Percentiles rank a stretch among this genome's conserved stretches.
These are phyloP conservation scores for Arabidopsis suecica DNA, from an alignment of 345 rosid species.

Conservation along the genomic window DNA sequence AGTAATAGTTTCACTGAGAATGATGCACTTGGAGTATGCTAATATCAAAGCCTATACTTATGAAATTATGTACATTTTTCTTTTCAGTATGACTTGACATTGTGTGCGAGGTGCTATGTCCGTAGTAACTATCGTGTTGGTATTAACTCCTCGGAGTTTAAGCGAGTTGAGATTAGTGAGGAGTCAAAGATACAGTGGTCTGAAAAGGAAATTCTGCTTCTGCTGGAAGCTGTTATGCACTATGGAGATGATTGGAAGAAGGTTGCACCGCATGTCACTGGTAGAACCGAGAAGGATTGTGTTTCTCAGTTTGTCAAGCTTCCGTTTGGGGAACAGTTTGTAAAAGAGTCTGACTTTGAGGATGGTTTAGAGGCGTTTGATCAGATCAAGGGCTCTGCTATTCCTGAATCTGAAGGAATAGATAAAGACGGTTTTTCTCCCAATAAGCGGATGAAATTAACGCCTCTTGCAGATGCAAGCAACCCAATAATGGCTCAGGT, in stretches of 20 bases:
- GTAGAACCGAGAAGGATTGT: conserved; percentile 90
- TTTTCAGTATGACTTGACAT: conserved; percentile 76
- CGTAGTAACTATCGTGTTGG: conserved; percentile 83
- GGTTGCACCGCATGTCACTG: conserved; percentile 78
- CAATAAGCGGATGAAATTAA: conserved; percentile 63
- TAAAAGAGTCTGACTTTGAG: conserved; percentile 53
- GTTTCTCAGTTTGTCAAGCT: conserved; percentile 80
- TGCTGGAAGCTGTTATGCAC: conserved; percentile 80
- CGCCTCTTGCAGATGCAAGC: conserved; percentile 95
- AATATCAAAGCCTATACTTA: background rate
- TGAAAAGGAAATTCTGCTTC: conserved; percentile 77
- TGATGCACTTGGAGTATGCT: background rate
- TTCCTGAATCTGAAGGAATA: conserved; percentile 51
- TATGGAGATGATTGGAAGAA: conserved; percentile 92
- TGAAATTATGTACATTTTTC: background rate
- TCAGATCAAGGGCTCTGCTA: conserved; percentile 44
- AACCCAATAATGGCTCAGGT: conserved; percentile 99
- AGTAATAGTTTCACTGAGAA: background rate
- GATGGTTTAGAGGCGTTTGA: conserved; percentile 46
- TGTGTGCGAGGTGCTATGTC: conserved; percentile 95
- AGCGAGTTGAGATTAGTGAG: conserved; percentile 82
- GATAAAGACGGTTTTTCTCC: conserved; percentile 42
- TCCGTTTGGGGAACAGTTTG: conserved; percentile 79
- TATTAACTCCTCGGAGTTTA: conserved; percentile 78
- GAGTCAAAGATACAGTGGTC: conserved; percentile 77